Base-by-base conservation (phyloP, 78 protist species). In the Monosiga brevicollis region DNA sequence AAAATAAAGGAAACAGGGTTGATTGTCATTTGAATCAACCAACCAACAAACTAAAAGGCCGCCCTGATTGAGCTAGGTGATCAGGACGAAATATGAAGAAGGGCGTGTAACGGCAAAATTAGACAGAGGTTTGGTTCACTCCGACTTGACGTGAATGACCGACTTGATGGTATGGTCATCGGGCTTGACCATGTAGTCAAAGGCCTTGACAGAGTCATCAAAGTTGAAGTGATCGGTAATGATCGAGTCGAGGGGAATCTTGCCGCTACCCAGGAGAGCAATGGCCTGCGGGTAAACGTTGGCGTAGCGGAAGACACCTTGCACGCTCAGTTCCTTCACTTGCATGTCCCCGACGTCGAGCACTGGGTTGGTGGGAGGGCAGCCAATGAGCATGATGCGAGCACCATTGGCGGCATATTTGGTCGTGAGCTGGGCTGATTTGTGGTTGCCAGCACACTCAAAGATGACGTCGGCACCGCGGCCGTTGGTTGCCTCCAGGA, bases 291-390 rank as follows among this genome's bases (percentile, higher is more conserved):
- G 83, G 82, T 84, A 84, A 9, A 34, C 76, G 76, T 78, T 78
- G 38, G 73, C 80, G 76, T 84, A 84, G 39, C 87, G 80, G 82
- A 84, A 84, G 75, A 84, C 76, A 2, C 87, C 82, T 10, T 1
- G 2, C 2, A 84, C n/a, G 29, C 29, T 49, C 62, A 49, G 62
- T 15, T 49, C 62, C 15, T 49, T 49, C 62, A 49, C 62, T 6
- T 20, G 62, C 62, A 49, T 49, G 62, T 20, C 29, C 29, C 62
- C 62, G 62, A 49, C 62, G 62, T 49, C 62, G 62, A 49, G 62
- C 62, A 15, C 29, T 6, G 15, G 29, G 62, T 6, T 6, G 6
- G 6, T 6, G 29, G 62, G 29, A 20, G 62, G 29, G 62, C 62
- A 49, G 6, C 62, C 62, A 49, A 49, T 49, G 29, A 49, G 62